phyloP scores from a whole-genome alignment of 306 rosid genomes.

The Fragaria vesca region DNA sequence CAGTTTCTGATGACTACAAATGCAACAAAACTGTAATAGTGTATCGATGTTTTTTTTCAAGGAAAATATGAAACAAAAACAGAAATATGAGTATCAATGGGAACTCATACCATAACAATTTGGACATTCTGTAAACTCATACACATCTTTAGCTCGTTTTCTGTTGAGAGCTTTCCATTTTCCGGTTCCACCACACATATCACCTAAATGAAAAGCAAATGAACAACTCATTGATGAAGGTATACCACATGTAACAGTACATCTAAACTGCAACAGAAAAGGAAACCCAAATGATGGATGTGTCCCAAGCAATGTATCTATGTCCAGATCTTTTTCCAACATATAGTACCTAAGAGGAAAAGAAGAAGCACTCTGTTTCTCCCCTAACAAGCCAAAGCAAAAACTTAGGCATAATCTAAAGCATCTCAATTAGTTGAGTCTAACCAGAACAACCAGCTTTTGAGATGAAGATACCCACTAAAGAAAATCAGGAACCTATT shows the following conservation, averaged over 20 bases:
- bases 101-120: slow-evolving; percentile 80
- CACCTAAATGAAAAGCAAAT: slow-evolving; percentile 64
- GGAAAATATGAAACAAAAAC: not conserved
- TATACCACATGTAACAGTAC: not conserved
- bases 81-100: not conserved
- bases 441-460: not conserved
- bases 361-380: not conserved
- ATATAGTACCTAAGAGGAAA: not conserved
- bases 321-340: not conserved
- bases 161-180: slow-evolving; percentile 98
- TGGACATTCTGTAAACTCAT: slow-evolving; percentile 93
- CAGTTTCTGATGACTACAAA: not conserved
- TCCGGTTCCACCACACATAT: slow-evolving; percentile 99
- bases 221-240: slow-evolving; percentile 25
- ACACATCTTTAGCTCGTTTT: slow-evolving; percentile 93
- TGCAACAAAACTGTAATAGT: not conserved
- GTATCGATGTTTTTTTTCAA: not conserved
- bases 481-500: not conserved
- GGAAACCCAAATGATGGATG: not conserved
- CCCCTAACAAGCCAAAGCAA: not conserved
- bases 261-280: not conserved
- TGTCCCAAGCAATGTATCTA: not conserved
- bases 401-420: not conserved
- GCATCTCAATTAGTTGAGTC: too few species aligned
- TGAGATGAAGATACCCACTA: not conserved